phyloP scores from a whole-genome alignment of 208 protist species.

The Leishmania braziliensis region DNA sequence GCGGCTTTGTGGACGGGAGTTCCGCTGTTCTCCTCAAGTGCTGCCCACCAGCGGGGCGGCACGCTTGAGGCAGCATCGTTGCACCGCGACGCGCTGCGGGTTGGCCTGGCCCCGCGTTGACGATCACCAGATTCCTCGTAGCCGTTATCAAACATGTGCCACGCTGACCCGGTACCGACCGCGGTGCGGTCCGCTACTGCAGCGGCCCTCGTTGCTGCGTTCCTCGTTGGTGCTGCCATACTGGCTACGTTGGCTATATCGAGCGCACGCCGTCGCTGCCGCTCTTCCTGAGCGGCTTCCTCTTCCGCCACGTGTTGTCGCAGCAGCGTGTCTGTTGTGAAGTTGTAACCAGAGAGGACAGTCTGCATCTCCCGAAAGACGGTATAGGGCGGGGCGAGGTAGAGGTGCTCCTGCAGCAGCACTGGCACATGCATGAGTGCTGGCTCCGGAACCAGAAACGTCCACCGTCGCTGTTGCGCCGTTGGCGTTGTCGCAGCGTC shows the following conservation, averaged over 20 bases:
- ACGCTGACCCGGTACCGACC: not conserved
- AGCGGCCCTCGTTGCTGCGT: not conserved
- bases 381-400: slow-evolving; percentile 57
- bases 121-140: not conserved
- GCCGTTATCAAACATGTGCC: not conserved
- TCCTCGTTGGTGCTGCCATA: not conserved
- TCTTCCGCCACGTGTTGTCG: slow-evolving; percentile 16
- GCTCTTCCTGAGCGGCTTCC: not conserved
- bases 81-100: not conserved
- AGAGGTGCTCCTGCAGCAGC: slow-evolving; percentile 47
- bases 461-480: slow-evolving; percentile 30
- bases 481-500: slow-evolving; percentile 1
- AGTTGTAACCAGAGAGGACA: slow-evolving; percentile 60
- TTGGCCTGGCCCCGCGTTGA: not conserved
- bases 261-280: not conserved
- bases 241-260: not conserved
- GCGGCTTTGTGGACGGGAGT: not conserved
- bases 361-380: slow-evolving; percentile 29
- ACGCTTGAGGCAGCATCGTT: not conserved
- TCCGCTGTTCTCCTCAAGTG: not conserved
- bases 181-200: not conserved
- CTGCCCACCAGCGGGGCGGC: not conserved
- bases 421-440: slow-evolving; percentile 40
- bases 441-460: slow-evolving; percentile 45
- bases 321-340: slow-evolving; percentile 59